Evolutionary conservation across 495 filamentous ascomycete genomes (phyloP).

Genomic region (Neurospora pannonica): DNA sequence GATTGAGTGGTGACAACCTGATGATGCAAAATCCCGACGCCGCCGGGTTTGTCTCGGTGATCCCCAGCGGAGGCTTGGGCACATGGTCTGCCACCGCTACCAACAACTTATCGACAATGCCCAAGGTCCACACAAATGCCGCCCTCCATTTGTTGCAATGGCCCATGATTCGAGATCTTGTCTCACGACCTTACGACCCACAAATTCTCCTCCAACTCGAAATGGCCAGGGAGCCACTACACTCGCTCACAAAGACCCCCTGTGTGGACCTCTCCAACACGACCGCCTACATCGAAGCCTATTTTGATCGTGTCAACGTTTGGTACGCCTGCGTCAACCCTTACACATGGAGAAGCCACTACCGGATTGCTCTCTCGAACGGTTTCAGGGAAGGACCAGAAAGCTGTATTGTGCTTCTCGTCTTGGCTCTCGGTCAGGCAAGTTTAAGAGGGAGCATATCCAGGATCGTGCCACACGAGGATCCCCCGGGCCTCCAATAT

Average conservation of each 20-base stretch:
- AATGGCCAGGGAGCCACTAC: slow-evolving; percentile 64
- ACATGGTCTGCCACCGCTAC: slow-evolving; percentile 56
- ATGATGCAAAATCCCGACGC: slow-evolving; percentile 28
- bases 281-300: slow-evolving; percentile 62
- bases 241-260: slow-evolving; percentile 49
- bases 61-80: slow-evolving; percentile 56
- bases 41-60: slow-evolving; percentile 44
- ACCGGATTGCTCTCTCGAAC: slow-evolving; percentile 58
- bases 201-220: slow-evolving; percentile 74
- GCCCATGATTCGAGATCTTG: slow-evolving; percentile 68
- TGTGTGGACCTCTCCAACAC: slow-evolving; percentile 66
- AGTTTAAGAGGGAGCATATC: slow-evolving; percentile 65
- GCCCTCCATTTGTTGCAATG: slow-evolving; percentile 70
- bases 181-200: slow-evolving; percentile 66
- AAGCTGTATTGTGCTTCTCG: slow-evolving; percentile 73
- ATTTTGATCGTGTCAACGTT: slow-evolving; percentile 70
- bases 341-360: slow-evolving; percentile 69
- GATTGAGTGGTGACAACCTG: slow-evolving; percentile 54
- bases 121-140: slow-evolving; percentile 71
- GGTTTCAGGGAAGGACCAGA: slow-evolving; percentile 69
- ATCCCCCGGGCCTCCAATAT: slow-evolving; percentile 69
- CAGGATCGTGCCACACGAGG: slow-evolving; percentile 54
- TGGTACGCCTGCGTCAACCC: slow-evolving; percentile 85
- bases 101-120: slow-evolving; percentile 75
- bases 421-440: slow-evolving; percentile 67